Percentiles rank a stretch among this genome's conserved stretches.
Evolutionary conservation across 2,329 filamentous ascomycete genomes (phyloP).

Genomic region (Alternaria solani): DNA sequence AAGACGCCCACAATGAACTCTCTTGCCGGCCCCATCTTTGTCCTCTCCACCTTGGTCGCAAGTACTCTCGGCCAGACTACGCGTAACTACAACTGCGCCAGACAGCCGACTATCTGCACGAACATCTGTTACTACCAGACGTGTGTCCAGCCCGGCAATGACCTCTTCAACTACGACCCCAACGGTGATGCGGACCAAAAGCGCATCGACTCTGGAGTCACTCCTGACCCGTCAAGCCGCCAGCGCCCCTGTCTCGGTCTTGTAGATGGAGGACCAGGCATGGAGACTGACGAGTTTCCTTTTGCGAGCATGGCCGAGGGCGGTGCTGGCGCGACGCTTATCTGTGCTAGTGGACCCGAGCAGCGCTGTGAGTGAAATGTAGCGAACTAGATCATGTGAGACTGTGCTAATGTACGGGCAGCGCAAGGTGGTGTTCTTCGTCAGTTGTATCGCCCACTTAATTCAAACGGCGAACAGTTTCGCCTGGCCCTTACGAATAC

Average conservation of each 20-base stretch:
- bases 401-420: neutral
- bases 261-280: neutral
- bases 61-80: neutral
- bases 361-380: neutral
- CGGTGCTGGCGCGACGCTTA: neutral
- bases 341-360: neutral
- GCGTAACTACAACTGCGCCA: neutral
- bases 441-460: neutral
- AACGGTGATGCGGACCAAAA: neutral
- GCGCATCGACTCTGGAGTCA: neutral
- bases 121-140: neutral
- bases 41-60: neutral
- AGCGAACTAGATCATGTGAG: fast-evolving
- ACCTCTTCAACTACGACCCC: neutral
- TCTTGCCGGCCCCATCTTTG: neutral
- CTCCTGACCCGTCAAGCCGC: neutral
- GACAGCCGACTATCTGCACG: neutral
- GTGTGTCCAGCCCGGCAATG: neutral
- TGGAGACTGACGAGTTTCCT: neutral
- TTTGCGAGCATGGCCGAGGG: neutral
- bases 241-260: neutral
- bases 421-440: neutral
- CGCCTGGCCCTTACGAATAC: neutral
- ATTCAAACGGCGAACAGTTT: neutral
- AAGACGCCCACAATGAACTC: neutral